Evolutionary conservation across 208 protist species (phyloP).

Genomic region (Wallacemonas sp.): DNA sequence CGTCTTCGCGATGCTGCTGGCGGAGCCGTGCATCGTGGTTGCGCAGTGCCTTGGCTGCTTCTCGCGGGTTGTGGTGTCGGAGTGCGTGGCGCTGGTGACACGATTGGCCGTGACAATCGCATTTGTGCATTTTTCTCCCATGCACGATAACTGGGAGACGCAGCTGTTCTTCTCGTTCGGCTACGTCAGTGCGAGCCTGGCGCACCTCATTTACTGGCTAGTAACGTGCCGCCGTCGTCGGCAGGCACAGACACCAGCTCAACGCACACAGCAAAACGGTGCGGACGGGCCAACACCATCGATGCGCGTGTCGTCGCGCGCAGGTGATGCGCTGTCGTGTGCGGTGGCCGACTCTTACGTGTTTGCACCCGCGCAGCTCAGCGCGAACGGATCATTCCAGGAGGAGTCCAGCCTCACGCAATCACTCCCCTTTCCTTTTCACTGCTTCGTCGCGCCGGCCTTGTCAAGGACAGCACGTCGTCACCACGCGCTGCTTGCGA

Average conservation of each 20-base stretch:
- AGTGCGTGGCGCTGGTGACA: constrained; percentile 53
- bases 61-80: constrained; percentile 59
- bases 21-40: constrained; percentile 72
- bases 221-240: not conserved
- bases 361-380: not conserved
- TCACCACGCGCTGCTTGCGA: constrained; percentile 33
- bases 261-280: too few relatives aligned
- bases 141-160: constrained; percentile 27
- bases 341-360: not conserved
- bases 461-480: constrained; percentile 1
- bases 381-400: too few relatives aligned
- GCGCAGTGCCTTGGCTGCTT: constrained; percentile 66
- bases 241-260: not conserved
- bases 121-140: not conserved
- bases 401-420: not conserved
- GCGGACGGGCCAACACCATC: too few relatives aligned
- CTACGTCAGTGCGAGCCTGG: constrained; percentile 51
- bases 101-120: constrained; percentile 49
- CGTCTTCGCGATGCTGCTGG: constrained; percentile 35
- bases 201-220: constrained; percentile 40
- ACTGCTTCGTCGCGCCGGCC: constrained; percentile 18
- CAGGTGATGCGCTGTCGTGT: not conserved
- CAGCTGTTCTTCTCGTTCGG: constrained; percentile 62
- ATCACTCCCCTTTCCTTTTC: constrained; percentile 32
- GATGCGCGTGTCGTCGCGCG: too few relatives aligned